Base-by-base conservation (phyloP, 257 asterid genomes). In the Verbascum thapsus region DNA sequence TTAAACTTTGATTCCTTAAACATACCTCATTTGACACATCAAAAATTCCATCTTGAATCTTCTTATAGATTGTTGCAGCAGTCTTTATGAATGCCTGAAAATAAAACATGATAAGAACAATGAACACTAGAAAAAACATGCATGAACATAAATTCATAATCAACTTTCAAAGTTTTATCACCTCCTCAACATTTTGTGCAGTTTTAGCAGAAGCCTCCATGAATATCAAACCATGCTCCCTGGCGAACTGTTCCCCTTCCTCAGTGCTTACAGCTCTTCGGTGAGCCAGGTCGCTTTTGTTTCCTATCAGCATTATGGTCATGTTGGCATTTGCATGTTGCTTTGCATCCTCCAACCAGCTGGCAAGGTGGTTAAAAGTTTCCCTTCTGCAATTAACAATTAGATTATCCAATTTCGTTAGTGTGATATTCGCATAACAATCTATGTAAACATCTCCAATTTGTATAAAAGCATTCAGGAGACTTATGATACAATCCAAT, bases 201-300 rank as follows among this genome's bases (percentile, higher is more conserved):
- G 97, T 87, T 80, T 90, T 85, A 43, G 97, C 95, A 63, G 95
- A 87, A 64, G 88, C 86, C 71, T 90, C 95, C 94, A 90, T 84
- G 79, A 87, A 90, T 59, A 87, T 71, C 64, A 90, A 75, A 11
- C 97, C 95, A 74, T 90, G 64, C 64, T 83, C 87, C 72, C 67
- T 84, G 38, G 97, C 97, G 76, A 90, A 87, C 64, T 83, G 94
- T 59, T 79, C 85, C 0, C 94, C 95, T 79, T 90, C 97, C 76
- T 85, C 91, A 5, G 79, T 79, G 84, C 91, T 89, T 20, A 89
- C 97, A n/a, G 86, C 95, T 74, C 96, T 82, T 76, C 83, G 78
- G 58, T 85, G 84, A 50, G 88, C 73, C 53, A 90, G 68, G 66
- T 85, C 95, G 18, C 86, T 60, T 70, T 85, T 90, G 79, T 87